Percentiles rank a stretch among this genome's conserved stretches.
These are phyloP conservation scores for Nitzschia sp. DNA, from an alignment of 108 stramenopile species.

Conservation along the genomic window DNA sequence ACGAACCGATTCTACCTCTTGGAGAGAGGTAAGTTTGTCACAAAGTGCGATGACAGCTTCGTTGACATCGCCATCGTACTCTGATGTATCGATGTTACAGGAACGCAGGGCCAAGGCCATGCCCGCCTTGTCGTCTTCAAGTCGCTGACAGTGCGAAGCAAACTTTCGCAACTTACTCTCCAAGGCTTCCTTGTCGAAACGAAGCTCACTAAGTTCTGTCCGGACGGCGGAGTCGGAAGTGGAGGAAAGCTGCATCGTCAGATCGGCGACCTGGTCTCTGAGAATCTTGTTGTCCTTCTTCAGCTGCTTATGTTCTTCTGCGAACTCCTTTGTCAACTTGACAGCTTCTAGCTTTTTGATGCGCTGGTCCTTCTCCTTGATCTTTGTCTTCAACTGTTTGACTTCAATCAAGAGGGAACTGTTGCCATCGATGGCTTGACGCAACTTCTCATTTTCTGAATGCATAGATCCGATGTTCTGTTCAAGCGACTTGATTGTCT, in stretches of 20 bases:
- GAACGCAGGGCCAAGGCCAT: conserved; percentile 49
- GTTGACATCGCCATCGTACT: conserved; percentile 50
- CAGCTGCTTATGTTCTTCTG: conserved; percentile 70
- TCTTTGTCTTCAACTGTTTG: conserved; percentile 41
- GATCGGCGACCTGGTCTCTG: conserved; percentile 36
- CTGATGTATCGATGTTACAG: conserved; percentile 36
- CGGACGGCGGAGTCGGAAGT: conserved; percentile 26
- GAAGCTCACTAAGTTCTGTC: conserved; percentile 49
- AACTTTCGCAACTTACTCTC: conserved; percentile 83
- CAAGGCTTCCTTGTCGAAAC: conserved; percentile 70
- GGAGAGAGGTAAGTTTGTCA: conserved; percentile 56
- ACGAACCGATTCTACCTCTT: conserved; percentile 55
- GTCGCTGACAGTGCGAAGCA: conserved; percentile 66
- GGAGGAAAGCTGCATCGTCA: conserved; percentile 17
- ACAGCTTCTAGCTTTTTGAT: conserved; percentile 81
- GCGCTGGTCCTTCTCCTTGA: conserved; percentile 64
- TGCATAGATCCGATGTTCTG: conserved; percentile 23
- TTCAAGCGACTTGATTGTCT: conserved; percentile 35
- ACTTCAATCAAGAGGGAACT: conserved; percentile 23
- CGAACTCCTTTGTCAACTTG: conserved; percentile 75
- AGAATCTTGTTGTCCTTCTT: conserved; percentile 66
- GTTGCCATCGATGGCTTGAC: background rate
- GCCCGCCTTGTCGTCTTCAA: conserved; percentile 74
- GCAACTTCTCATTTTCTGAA: conserved; percentile 33
- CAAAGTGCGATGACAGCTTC: conserved; percentile 63